phyloP scores from a whole-genome alignment of 352 stramenopile species.

The Elongisporangium prolatum region DNA sequence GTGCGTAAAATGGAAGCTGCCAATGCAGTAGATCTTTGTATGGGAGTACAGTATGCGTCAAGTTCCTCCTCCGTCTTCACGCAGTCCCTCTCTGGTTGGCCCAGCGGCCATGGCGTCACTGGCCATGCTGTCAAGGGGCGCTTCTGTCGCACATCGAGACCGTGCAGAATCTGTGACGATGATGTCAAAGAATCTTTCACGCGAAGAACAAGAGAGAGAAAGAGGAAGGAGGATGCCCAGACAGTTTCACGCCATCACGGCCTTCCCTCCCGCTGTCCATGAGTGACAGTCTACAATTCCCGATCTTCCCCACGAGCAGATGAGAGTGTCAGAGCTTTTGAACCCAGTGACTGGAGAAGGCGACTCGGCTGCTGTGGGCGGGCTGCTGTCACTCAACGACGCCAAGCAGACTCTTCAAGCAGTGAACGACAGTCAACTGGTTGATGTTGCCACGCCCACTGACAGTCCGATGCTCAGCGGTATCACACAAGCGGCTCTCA shows the following conservation, averaged over 20 bases:
- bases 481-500: not conserved
- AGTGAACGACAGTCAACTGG: not conserved
- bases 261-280: not conserved
- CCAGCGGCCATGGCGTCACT: not conserved
- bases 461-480: not conserved
- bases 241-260: not conserved
- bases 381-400: not conserved
- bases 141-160: not conserved
- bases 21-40: not conserved
- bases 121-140: not conserved
- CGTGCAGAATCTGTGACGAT: constrained; percentile 18
- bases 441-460: not conserved
- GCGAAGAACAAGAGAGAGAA: not conserved
- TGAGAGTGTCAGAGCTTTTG: constrained; percentile 26
- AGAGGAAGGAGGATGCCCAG: not conserved
- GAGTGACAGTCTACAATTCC: not conserved
- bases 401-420: not conserved
- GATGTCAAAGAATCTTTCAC: not conserved
- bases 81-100: not conserved
- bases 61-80: not conserved
- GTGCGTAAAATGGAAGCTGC: not conserved
- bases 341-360: constrained; percentile 18
- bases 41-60: not conserved
- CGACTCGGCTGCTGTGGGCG: not conserved
- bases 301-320: not conserved